Conservation (phyloP, 2,329 filamentous ascomycete genomes). For the Colletotrichum tofieldiae region DNA sequence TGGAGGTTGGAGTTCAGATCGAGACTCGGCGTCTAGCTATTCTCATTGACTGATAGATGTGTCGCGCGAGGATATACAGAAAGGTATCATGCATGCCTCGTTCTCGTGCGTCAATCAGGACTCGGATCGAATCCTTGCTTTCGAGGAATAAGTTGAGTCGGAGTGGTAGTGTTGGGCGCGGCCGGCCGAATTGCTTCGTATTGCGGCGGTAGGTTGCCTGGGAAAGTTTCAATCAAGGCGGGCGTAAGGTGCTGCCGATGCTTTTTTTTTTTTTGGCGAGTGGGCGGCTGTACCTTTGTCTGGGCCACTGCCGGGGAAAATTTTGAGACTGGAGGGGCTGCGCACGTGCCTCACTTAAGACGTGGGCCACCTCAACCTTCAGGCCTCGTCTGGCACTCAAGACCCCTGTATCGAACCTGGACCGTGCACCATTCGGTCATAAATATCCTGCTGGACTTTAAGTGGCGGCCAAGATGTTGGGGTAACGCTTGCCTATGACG, state of each 20-base stretch:
- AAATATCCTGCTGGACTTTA: neutral
- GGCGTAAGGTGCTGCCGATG: constrained; percentile 13
- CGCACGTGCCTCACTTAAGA: constrained; percentile 35
- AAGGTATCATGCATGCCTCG: constrained; percentile 47
- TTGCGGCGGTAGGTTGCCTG: constrained; percentile 37
- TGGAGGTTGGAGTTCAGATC: constrained; percentile 17
- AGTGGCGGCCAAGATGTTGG: constrained; percentile 20
- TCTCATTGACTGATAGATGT: constrained; percentile 47
- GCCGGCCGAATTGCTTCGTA: constrained; percentile 16
- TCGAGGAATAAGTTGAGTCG: constrained; percentile 14
- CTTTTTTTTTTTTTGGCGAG: constrained; percentile 23
- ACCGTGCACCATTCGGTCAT: constrained; percentile 25
- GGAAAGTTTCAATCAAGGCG: constrained; percentile 12
- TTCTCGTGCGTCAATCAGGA: neutral
- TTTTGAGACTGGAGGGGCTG: constrained; percentile 42
- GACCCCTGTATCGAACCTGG: constrained; percentile 30
- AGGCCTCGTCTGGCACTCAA: neutral
- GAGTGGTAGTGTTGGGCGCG: neutral
- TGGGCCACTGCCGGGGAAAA: constrained; percentile 29
- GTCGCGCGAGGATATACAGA: constrained; percentile 43
- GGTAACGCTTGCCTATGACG: neutral
- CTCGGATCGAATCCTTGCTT: constrained; percentile 1
- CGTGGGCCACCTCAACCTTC: neutral
- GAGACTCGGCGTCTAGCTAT: constrained; percentile 41
- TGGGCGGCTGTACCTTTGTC: constrained; percentile 9